These are phyloP conservation scores for Begonia fuchsioides DNA, from an alignment of 306 rosid species.

Conservation along the genomic window DNA sequence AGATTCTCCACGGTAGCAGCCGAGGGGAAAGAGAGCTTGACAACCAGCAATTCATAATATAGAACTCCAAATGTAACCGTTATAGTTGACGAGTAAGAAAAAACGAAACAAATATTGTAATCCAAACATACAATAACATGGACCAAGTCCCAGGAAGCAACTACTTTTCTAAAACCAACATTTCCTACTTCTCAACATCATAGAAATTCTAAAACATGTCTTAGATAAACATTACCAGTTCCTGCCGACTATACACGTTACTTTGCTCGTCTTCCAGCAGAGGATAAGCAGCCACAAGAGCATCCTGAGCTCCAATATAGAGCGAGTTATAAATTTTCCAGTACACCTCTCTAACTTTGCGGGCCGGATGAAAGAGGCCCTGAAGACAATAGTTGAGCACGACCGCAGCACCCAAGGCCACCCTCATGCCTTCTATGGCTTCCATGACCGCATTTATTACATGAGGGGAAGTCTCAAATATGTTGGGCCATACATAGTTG, in stretches of 20 bases:
- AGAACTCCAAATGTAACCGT: no score
- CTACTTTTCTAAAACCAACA: no score
- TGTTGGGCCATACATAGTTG: conserved; percentile 90
- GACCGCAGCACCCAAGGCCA: conserved; percentile 80
- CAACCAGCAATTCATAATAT: no score
- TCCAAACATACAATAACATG: no score
- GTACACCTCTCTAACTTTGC: conserved; percentile 70
- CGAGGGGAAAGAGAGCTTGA: no score
- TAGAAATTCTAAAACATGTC: no score
- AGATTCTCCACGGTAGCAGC: no score
- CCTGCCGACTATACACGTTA: conserved; percentile 46
- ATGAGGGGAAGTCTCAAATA: conserved; percentile 90
- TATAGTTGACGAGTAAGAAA: no score
- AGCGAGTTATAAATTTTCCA: conserved; percentile 69
- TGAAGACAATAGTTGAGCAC: conserved; percentile 73
- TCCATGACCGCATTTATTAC: conserved; percentile 96
- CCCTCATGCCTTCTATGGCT: conserved; percentile 96
- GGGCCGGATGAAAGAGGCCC: conserved; percentile 66
- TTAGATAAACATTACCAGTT: conserved; percentile 46
- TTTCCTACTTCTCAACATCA: no score
- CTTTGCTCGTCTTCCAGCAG: conserved; percentile 45
- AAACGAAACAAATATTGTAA: no score
- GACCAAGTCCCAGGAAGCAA: no score
- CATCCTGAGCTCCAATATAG: conserved; percentile 64
- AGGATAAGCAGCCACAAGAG: conserved; percentile 65